These are phyloP conservation scores for Solanum tarapatanum DNA, from an alignment of 257 asterid species.

Conservation along the genomic window DNA sequence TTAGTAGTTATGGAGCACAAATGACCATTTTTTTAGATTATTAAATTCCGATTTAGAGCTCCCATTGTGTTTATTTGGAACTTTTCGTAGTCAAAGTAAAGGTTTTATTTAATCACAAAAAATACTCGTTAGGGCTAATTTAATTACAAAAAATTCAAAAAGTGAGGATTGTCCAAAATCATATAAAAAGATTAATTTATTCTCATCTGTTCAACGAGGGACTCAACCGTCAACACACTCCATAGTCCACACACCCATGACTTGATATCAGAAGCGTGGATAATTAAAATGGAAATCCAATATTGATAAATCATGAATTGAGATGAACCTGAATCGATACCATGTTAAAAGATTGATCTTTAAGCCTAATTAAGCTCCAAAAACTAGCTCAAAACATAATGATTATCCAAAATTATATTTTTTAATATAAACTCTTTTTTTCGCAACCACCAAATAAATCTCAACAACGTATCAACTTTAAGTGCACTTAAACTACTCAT, in stretches of 20 bases:
- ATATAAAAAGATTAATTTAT: background rate
- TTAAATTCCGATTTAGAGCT: no score
- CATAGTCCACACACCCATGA: background rate
- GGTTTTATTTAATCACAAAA: background rate
- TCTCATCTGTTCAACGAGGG: background rate
- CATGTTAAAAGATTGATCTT: background rate
- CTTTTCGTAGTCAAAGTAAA: background rate
- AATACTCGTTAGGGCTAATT: no score
- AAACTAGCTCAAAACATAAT: background rate
- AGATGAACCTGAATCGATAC: background rate
- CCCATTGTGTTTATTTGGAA: no score
- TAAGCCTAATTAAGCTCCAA: no score
- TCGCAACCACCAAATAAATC: background rate
- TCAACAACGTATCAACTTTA: background rate
- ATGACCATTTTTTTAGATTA: no score
- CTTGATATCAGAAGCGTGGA: background rate
- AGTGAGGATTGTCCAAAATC: rapidly evolving
- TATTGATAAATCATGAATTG: background rate
- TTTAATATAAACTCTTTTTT: background rate
- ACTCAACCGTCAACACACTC: background rate
- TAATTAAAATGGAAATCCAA: background rate
- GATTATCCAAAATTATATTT: background rate
- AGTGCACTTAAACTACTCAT: background rate
- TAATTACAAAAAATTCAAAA: background rate
- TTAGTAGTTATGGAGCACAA: no score